Evolutionary conservation across 306 rosid genomes (phyloP).

Genomic region (Malus sieversii): DNA sequence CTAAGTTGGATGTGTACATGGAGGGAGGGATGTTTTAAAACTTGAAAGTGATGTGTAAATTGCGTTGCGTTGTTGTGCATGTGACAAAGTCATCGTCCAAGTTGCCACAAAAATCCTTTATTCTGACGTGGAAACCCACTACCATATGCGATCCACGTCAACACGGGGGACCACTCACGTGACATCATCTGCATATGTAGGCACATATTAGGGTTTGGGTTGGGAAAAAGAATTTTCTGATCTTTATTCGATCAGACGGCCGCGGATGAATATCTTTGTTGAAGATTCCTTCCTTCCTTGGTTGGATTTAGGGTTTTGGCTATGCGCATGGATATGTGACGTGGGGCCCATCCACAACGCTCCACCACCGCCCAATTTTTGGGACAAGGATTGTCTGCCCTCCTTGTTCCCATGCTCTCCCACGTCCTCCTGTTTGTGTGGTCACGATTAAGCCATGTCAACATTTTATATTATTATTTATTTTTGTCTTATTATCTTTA

Average conservation of each 20-base stretch:
- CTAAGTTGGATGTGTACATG: background rate
- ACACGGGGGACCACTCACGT: background rate
- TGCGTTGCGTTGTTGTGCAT: background rate
- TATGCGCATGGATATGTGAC: background rate
- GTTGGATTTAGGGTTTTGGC: background rate
- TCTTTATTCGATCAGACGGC: background rate
- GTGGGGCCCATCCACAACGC: background rate
- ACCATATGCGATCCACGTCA: constrained; percentile 29
- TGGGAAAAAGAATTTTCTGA: background rate
- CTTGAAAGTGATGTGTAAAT: background rate
- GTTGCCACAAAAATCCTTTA: background rate
- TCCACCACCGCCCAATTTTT: constrained; percentile 17
- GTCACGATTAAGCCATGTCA: no score
- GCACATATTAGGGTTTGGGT: background rate
- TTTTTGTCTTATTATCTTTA: no score
- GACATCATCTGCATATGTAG: constrained; percentile 13
- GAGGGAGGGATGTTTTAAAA: background rate
- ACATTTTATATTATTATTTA: no score
- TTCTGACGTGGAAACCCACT: constrained; percentile 23
- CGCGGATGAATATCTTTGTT: background rate
- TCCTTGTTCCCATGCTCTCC: no score
- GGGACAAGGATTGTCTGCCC: no score
- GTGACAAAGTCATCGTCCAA: constrained; percentile 3
- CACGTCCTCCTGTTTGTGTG: no score
- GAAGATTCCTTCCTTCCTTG: constrained; percentile 12